Conservation (phyloP, 2,329 filamentous ascomycete species). For the Aspergillus sp. region DNA sequence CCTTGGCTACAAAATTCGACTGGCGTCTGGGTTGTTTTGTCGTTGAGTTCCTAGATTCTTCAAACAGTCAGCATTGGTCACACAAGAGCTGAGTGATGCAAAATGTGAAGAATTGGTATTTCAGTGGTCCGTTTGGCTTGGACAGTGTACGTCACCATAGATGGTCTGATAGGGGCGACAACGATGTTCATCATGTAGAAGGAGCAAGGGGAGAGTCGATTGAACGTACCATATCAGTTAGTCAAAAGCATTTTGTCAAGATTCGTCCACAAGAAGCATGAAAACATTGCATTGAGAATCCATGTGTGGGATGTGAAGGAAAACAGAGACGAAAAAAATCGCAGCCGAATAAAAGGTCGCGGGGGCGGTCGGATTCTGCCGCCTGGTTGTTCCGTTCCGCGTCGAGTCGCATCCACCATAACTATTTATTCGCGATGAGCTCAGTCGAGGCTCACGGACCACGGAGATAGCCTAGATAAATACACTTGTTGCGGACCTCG, state of each 20-base stretch:
- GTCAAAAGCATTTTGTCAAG: background rate
- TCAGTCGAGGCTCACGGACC: background rate
- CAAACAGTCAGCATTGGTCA: slow-evolving; percentile 26
- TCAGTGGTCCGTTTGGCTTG: slow-evolving; percentile 63
- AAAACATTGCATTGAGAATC: slow-evolving; percentile 11
- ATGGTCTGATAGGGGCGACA: slow-evolving; percentile 65
- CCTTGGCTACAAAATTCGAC: background rate
- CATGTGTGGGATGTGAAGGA: slow-evolving; percentile 17
- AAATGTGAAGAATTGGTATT: slow-evolving; percentile 13
- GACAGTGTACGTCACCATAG: slow-evolving; percentile 62
- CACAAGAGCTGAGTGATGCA: slow-evolving; percentile 4
- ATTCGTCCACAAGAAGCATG: background rate
- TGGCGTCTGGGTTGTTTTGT: background rate
- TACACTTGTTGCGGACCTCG: background rate
- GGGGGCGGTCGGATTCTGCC: slow-evolving; percentile 30
- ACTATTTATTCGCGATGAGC: slow-evolving; percentile 11
- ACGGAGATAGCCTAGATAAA: background rate
- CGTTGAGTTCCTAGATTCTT: slow-evolving; percentile 14
- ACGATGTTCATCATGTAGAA: slow-evolving; percentile 56
- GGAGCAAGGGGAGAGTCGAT: slow-evolving; percentile 7
- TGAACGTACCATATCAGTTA: slow-evolving; percentile 29
- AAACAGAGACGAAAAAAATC: slow-evolving; percentile 24
- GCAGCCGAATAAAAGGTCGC: slow-evolving; percentile 20
- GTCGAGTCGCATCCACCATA: slow-evolving; percentile 13
- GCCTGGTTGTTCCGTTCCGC: slow-evolving; percentile 18